A percentile compares a stretch with the other conserved stretches of the same genome.
phyloP scores from a whole-genome alignment of 768 basidiomycete species.

The Vishniacozyma victoriae region DNA sequence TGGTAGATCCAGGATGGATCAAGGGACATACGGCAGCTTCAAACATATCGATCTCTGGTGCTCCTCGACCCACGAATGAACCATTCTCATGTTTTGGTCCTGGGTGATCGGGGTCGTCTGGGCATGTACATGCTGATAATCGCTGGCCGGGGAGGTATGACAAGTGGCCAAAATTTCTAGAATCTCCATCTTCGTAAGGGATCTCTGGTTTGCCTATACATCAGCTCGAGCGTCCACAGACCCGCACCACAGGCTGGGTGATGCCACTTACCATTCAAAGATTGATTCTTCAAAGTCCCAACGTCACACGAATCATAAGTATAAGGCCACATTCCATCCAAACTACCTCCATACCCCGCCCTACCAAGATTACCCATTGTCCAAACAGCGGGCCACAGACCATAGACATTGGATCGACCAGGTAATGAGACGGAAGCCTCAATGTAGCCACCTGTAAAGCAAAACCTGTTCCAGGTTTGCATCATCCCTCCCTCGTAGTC shows the following conservation, averaged over 20 bases:
- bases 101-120: slow-evolving; percentile 70
- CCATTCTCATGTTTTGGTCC: slow-evolving; percentile 75
- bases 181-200: slow-evolving; percentile 61
- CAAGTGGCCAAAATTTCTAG: slow-evolving; percentile 53
- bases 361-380: slow-evolving; percentile 43
- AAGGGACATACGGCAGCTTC: slow-evolving; percentile 61
- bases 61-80: slow-evolving; percentile 69
- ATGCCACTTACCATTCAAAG: slow-evolving; percentile 51
- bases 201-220: slow-evolving; percentile 53
- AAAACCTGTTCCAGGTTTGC: slow-evolving; percentile 43
- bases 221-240: not conserved
- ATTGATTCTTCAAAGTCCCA: slow-evolving; percentile 84
- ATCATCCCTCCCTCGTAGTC: slow-evolving; percentile 43
- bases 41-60: slow-evolving; percentile 86
- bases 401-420: slow-evolving; percentile 43
- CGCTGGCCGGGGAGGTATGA: slow-evolving; percentile 85
- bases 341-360: slow-evolving; percentile 48
- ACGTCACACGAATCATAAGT: slow-evolving; percentile 64
- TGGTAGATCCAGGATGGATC: not conserved
- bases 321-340: slow-evolving; percentile 48
- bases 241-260: not conserved
- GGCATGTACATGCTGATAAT: slow-evolving; percentile 81
- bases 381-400: slow-evolving; percentile 46
- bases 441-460: slow-evolving; percentile 41
- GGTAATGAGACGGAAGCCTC: slow-evolving; percentile 39